Base-by-base conservation (phyloP, 495 filamentous ascomycete species). In the Cercophora newfieldiana region DNA sequence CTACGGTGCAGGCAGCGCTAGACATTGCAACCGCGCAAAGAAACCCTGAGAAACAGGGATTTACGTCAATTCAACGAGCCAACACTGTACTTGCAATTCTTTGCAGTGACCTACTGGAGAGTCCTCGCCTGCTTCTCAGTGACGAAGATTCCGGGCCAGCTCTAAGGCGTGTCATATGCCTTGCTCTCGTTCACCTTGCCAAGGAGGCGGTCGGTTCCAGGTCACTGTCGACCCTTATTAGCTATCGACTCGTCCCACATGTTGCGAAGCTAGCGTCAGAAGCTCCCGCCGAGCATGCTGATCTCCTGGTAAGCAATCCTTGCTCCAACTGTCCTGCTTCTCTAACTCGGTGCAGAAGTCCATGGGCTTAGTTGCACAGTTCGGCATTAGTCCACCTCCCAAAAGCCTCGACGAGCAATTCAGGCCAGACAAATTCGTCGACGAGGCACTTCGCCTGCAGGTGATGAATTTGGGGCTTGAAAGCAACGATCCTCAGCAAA, bases 291-390 rank as follows among this genome's bases (percentile, higher is more conserved):
- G 63, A 65, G 2, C 29, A 47, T 2, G 71, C 63, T 12, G 79
- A 81, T 55, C 24, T 80, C 54, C 70, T 69, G 72, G 79, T 80
- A 74, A 55, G 77, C 67, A 66, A 29, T 1, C 26, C 12, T 21
- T 22, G 21, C 26, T 3, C 7, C 30, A 24, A n/a, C 30, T 12
- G 25, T 58, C 14, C 1, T 62, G 60, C 73, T 81, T 69, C 22
- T 77, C 49, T 25, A 4, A 8, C 22, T 49, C 3, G 22, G 7
- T 24, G 12, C 54, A 81, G 79, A 71, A 71, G 53, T 74, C 75
- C 51, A 57, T 77, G 12, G 65, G 70, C 8, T 51, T 82, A 14
- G 70, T 82, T 4, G 67, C 50, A 14, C 71, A 71, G 18, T 59
- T 69, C 28, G 63, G 67, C 8, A 49, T 64, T 47, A 69, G 67